phyloP scores from a whole-genome alignment of 345 rosid genomes.

The Orychophragmus violaceus region DNA sequence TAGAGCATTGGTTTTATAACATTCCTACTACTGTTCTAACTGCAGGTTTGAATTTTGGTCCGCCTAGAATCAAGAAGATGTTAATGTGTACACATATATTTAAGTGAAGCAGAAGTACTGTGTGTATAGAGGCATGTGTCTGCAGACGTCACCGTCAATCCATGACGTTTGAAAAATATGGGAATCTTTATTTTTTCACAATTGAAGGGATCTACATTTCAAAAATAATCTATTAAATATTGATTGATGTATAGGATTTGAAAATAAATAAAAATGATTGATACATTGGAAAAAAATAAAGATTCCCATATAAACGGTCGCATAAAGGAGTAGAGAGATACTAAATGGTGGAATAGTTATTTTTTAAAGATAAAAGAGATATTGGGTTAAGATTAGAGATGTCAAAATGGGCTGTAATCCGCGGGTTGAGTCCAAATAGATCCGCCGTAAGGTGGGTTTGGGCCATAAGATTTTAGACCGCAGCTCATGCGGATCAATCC shows the following conservation, averaged over 20 bases:
- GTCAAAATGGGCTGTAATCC: no score
- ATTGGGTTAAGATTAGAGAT: no score
- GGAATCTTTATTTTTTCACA: not conserved
- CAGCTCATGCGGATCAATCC: no score
- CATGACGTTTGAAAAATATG: not conserved
- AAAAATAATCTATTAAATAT: not conserved
- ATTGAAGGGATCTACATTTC: not conserved
- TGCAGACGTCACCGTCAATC: slow-evolving; percentile 8
- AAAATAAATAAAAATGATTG: no score
- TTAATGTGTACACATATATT: not conserved
- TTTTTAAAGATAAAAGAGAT: no score
- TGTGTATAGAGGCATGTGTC: not conserved
- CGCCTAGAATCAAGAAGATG: slow-evolving; percentile 15
- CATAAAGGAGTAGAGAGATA: no score
- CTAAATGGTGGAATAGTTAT: no score
- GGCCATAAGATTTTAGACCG: no score
- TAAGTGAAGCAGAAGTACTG: not conserved
- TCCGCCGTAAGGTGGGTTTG: no score
- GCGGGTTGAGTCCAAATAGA: no score
- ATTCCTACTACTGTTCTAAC: slow-evolving; percentile 32
- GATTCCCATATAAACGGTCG: no score
- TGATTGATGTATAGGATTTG: not conserved
- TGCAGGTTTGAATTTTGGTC: slow-evolving; percentile 36
- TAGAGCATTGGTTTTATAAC: slow-evolving; percentile 22
- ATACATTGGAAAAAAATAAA: no score